Conservation (phyloP, 345 rosid genomes). For the Eucalyptus brandiana region DNA sequence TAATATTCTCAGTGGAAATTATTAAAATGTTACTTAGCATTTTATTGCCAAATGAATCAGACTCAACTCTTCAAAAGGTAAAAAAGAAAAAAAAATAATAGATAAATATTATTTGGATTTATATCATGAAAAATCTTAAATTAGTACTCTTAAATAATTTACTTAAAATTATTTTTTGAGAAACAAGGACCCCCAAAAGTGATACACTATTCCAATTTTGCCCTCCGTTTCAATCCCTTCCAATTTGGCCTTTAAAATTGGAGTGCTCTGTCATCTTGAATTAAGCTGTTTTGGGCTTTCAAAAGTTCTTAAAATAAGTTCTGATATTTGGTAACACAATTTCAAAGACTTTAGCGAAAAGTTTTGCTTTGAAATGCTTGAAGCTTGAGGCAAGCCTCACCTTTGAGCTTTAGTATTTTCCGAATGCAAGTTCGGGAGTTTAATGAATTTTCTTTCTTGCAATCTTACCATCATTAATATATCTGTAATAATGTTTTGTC, state of each 20-base stretch:
- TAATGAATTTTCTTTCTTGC: too few relatives aligned
- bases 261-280: not conserved
- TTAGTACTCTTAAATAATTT: not conserved
- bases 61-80: not conserved
- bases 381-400: too few relatives aligned
- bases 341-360: not conserved
- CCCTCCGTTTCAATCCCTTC: not conserved
- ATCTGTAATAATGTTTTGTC: not conserved
- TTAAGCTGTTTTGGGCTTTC: not conserved
- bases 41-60: too few relatives aligned
- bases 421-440: not conserved
- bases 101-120: too few relatives aligned
- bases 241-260: not conserved
- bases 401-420: too few relatives aligned
- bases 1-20: not conserved
- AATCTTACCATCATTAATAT: not conserved
- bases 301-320: not conserved
- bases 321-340: not conserved
- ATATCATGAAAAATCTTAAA: too few relatives aligned
- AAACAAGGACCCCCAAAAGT: fast-evolving
- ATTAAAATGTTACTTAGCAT: not conserved
- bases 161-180: not conserved
- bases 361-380: too few relatives aligned
- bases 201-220: not conserved
- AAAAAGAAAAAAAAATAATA: too few relatives aligned